Conservation (phyloP, 768 basidiomycete species). For the Auricularia auricula-judae region DNA sequence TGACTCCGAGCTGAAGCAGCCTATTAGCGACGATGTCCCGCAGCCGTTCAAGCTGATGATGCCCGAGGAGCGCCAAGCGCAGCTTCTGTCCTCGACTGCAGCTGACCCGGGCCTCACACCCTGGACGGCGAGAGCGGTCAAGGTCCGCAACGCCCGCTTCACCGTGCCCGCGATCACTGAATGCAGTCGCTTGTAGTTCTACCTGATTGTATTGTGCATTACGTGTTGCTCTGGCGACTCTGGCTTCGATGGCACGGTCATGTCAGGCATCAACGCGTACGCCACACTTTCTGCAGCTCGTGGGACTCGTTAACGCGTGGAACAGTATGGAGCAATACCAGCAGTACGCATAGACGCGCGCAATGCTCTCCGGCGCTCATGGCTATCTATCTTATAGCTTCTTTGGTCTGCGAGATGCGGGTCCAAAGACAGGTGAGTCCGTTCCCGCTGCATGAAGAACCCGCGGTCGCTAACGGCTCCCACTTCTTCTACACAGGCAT, state of each 20-base stretch:
- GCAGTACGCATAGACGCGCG: not conserved
- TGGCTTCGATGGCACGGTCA: slow-evolving; percentile 43
- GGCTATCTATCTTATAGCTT: slow-evolving; percentile 19
- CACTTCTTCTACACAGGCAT: slow-evolving; percentile 20
- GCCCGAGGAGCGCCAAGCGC: slow-evolving; percentile 29
- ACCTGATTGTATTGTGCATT: slow-evolving; percentile 33
- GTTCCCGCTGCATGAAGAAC: not conserved
- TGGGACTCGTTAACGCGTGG: not conserved
- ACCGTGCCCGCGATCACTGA: too few relatives aligned
- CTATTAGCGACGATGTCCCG: too few relatives aligned
- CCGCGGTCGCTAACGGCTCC: not conserved
- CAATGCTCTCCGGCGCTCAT: too few relatives aligned
- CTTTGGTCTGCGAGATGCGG: slow-evolving; percentile 33
- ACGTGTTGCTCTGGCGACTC: slow-evolving; percentile 38
- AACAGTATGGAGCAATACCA: slow-evolving; percentile 31
- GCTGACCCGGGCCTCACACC: slow-evolving; percentile 31
- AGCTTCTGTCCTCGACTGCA: slow-evolving; percentile 27
- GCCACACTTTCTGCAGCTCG: not conserved
- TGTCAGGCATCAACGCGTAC: slow-evolving; percentile 35
- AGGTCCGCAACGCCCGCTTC: slow-evolving; percentile 18
- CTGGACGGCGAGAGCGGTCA: slow-evolving; percentile 26
- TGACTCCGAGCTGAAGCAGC: too few relatives aligned
- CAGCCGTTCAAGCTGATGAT: slow-evolving; percentile 2
- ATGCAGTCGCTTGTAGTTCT: slow-evolving; percentile 21
- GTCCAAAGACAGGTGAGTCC: slow-evolving; percentile 26